phyloP scores from a whole-genome alignment of 2,329 filamentous ascomycete species.

The Clarireedia hainanense region DNA sequence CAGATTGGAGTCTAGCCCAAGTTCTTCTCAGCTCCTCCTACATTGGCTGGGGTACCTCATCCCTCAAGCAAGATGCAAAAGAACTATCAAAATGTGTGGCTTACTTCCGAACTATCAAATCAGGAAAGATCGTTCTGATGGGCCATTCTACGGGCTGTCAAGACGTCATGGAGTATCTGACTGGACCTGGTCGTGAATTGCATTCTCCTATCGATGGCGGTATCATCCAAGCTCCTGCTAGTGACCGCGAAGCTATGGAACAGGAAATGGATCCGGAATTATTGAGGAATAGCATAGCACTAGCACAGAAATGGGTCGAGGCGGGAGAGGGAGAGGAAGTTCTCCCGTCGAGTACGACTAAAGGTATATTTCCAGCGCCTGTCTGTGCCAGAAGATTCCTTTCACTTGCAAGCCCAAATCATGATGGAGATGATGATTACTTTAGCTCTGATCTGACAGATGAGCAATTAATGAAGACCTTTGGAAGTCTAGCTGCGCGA shows the following conservation, averaged over 20 bases:
- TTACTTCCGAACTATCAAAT: constrained; percentile 38
- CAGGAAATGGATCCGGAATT: constrained; percentile 31
- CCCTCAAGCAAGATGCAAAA: constrained; percentile 38
- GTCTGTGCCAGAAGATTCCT: constrained; percentile 51
- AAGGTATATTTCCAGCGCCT: constrained; percentile 32
- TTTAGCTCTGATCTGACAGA: constrained; percentile 57
- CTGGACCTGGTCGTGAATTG: constrained; percentile 21
- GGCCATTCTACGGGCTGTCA: constrained; percentile 64
- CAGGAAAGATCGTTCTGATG: constrained; percentile 55
- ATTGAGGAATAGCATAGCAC: constrained; percentile 28
- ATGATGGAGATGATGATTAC: constrained; percentile 56
- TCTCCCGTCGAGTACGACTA: constrained; percentile 29
- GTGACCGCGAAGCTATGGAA: constrained; percentile 50
- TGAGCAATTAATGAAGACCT: constrained; percentile 43
- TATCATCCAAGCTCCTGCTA: constrained; percentile 59
- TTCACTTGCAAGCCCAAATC: constrained; percentile 46
- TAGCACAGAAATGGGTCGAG: constrained; percentile 36
- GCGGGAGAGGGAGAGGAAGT: constrained; percentile 37
- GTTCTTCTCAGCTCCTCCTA: constrained; percentile 37
- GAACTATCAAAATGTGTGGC: constrained; percentile 41
- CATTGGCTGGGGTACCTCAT: constrained; percentile 35
- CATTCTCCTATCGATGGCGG: constrained; percentile 47
- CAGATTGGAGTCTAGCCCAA: constrained; percentile 39
- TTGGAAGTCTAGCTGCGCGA: constrained; percentile 41
- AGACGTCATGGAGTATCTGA: constrained; percentile 58